Evolutionary conservation across 768 basidiomycete species (phyloP), one percentile per base, ranked within the genome.

Genomic region (Podaxis mareebaensis): DNA sequence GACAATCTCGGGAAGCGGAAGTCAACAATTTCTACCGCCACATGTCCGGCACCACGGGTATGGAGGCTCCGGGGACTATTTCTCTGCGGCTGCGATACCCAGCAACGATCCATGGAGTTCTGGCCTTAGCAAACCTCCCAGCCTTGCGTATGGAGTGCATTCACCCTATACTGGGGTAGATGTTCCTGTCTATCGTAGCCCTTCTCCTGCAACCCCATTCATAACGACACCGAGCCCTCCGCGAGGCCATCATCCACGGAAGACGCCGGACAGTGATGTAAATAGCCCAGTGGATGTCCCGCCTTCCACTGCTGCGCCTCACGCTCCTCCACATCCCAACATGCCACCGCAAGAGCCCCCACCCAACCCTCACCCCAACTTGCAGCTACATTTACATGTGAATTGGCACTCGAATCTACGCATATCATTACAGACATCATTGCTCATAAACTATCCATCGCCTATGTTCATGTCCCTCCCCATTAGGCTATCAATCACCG

Each of bases 391-490:
- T 72, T 79, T 99, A 0, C 87, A 89, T 69, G 78, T 98, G 49
- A 82, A 85, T 36, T 96, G 96, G 88, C 85, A 89, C 58, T 93
- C 96, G 10, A 89, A 97, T 73, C 81, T 99, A 8, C 89, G 92
- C 15, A 81, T 99, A 67, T 92, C 92, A 7, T 82, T 99, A 60
- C 88, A 92, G 33, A 99, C 97, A 0, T 96, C 94, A 8, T 83
- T 99, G 28, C 85, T 95, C 65, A 95, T 99, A 76, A 97, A 99
- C 76, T 98, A 99, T 73, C 97, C 97, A 4, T 95, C 95, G 0
- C 90, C 91, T 0, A 85, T 91, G 73, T 99, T 99, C 82, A 98
- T 99, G 96, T 89, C 93, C 13, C 83, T 99, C 26, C 97, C 97
- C 6, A 92, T 99, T 74, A 91, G 92, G 70, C 87, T 99, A 60